Evolutionary conservation across 2,329 filamentous ascomycete genomes (phyloP), one percentile per base, ranked within the genome.

Genomic region (Dothideomycetes sp.): DNA sequence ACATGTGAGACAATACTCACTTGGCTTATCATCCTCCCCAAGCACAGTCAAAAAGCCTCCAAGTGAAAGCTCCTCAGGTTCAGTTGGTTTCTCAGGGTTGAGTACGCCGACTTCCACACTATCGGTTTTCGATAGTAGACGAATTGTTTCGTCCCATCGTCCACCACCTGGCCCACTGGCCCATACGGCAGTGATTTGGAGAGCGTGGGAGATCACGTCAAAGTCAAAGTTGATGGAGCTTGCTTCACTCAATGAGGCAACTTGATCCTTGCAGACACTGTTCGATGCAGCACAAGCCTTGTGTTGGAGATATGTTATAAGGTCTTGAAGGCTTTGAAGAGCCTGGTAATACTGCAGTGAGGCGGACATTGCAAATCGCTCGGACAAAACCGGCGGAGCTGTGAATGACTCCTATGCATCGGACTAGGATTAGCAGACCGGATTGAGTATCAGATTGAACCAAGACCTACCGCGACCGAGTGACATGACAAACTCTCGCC

Each of bases 51-150:
- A 64, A 40, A 87, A 73, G 3, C 89, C 89, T 4, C 80, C 79
- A 30, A 94, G 70, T 29, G 81, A 81, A 10, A 94, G 62, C 48
- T 94, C 84, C 56, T 88, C 76, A 0, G 75, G 64, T 43, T 85
- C 77, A 11, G 75, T 66, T 11, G 79, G 70, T 3, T 66, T 64
- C 48, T 87, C 79, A 9, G 72, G 66, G 4, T 75, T 76, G 42
- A 96, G 64, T 31, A 95, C 72, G 12, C 89, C 89, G 15, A 95
- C 75, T 57, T 96, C 89, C 4, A 86, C 72, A 35, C 81, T 74
- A 35, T 77, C 68, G 2, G 62, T 49, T 5, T 34, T 19, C 4
- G 40, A 31, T n/a, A 37, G 42, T 7, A 34, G 24, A 19, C 10
- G 35, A 19, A 36, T 16, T 17, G 37, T 52, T 37, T 73, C 68